Evolutionary conservation across 805 yeast species (phyloP).

Genomic region (Yamadazyma akitaensis): DNA sequence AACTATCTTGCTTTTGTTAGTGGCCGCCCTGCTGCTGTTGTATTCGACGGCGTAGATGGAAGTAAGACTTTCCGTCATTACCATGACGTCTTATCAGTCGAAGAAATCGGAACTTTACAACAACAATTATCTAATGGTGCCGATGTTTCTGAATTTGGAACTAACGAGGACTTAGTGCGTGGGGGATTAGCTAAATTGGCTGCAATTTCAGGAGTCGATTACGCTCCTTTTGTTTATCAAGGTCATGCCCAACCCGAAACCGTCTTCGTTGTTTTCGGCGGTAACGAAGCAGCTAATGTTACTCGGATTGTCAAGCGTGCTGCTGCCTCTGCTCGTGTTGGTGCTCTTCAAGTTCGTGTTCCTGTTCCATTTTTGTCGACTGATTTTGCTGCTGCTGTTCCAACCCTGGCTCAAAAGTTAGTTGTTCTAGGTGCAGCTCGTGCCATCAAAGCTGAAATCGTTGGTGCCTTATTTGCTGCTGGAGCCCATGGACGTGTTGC

Average conservation of each 20-base stretch:
- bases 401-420: conserved; percentile 53
- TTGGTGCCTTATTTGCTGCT: conserved; percentile 62
- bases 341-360: conserved; percentile 68
- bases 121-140: conserved; percentile 29
- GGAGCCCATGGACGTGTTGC: conserved; percentile 35
- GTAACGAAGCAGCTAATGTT: conserved; percentile 59
- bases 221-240: conserved; percentile 63
- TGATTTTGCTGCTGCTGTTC: conserved; percentile 57
- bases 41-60: conserved; percentile 78
- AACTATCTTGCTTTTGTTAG: conserved; percentile 51
- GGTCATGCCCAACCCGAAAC: conserved; percentile 64
- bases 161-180: conserved; percentile 31
- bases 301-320: conserved; percentile 39
- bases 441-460: conserved; percentile 63
- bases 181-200: conserved; percentile 51
- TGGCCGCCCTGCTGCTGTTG: conserved; percentile 59
- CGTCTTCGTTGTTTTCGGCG: conserved; percentile 81
- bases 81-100: conserved; percentile 42
- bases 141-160: conserved; percentile 22
- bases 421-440: conserved; percentile 53
- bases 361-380: conserved; percentile 75
- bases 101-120: conserved; percentile 38
- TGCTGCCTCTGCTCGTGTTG: conserved; percentile 43
- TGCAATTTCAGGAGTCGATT: conserved; percentile 49
- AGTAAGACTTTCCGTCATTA: conserved; percentile 49